Evolutionary conservation across 805 yeast genomes (phyloP).

Genomic region (Cyberlindnera mississippiensis): DNA sequence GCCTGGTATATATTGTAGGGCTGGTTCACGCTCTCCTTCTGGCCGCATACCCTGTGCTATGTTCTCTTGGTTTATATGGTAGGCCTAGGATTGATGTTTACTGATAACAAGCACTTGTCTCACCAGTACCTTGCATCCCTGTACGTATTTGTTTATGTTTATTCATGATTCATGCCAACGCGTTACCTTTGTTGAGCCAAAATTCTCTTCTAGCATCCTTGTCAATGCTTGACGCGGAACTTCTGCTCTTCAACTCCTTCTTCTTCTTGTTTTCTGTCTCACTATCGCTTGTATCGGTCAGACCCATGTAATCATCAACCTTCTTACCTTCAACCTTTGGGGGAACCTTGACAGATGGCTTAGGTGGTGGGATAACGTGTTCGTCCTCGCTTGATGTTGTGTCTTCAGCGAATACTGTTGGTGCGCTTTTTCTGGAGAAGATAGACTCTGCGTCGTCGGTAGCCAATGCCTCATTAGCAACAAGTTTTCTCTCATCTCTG

Average conservation of each 20-base stretch:
- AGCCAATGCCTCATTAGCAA: slow-evolving; percentile 53
- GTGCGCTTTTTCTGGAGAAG: slow-evolving; percentile 15
- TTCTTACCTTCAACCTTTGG: slow-evolving; percentile 9
- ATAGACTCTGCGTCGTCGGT: slow-evolving; percentile 25
- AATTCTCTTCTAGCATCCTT: slow-evolving; percentile 29
- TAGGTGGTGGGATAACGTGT: slow-evolving; percentile 5
- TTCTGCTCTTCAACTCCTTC: slow-evolving; percentile 9
- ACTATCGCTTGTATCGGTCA: slow-evolving; percentile 15
- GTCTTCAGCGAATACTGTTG: slow-evolving; percentile 16
- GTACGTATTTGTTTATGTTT: neutral
- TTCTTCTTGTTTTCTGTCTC: slow-evolving; percentile 26
- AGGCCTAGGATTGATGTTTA: too few relatives aligned
- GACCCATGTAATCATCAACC: slow-evolving; percentile 19
- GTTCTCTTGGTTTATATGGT: too few relatives aligned
- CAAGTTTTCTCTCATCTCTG: slow-evolving; percentile 65
- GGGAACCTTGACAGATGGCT: neutral
- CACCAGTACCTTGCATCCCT: neutral
- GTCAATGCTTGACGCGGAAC: slow-evolving; percentile 14
- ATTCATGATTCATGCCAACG: slow-evolving; percentile 13
- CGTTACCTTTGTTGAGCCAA: slow-evolving; percentile 37
- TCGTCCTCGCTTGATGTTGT: slow-evolving; percentile 16
- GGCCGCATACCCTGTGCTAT: too few relatives aligned
- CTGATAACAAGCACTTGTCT: too few relatives aligned
- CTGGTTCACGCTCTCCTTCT: too few relatives aligned
- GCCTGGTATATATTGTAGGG: too few relatives aligned